phyloP scores from a whole-genome alignment of 108 stramenopile genomes.

The Chaetoceros muelleri region DNA sequence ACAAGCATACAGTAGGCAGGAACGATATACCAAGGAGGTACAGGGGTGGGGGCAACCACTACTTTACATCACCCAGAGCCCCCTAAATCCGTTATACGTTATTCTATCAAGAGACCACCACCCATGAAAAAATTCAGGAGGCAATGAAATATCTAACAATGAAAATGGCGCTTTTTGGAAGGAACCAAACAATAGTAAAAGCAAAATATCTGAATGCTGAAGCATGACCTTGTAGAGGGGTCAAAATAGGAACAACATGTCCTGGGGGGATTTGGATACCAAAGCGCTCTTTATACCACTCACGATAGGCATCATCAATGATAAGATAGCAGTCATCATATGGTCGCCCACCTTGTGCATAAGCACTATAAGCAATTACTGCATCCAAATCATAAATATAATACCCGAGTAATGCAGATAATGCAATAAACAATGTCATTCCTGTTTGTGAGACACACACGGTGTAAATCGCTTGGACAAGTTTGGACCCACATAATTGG shows the following conservation, averaged over 20 bases:
- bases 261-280: not conserved
- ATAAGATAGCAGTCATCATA: not conserved
- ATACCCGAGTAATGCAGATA: not conserved
- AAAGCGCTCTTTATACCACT: not conserved
- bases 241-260: conserved; percentile 1
- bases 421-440: not conserved
- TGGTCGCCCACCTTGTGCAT: not conserved
- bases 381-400: not conserved
- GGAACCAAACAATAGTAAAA: too few species aligned
- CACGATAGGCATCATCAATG: not conserved
- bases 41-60: too few species aligned
- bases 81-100: too few species aligned
- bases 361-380: not conserved
- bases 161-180: too few species aligned
- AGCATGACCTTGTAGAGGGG: conserved; percentile 4
- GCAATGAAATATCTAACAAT: too few species aligned
- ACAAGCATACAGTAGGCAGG: too few species aligned
- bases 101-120: too few species aligned
- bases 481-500: not conserved
- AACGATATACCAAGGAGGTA: too few species aligned
- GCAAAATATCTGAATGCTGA: too few species aligned
- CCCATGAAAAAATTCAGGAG: too few species aligned
- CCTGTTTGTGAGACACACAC: not conserved
- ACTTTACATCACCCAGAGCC: too few species aligned
- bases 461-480: not conserved